A percentile compares a stretch with the other conserved stretches of the same genome.
Evolutionary conservation across 139 green algal species (phyloP).

Genomic region (Picochlorum sp.): DNA sequence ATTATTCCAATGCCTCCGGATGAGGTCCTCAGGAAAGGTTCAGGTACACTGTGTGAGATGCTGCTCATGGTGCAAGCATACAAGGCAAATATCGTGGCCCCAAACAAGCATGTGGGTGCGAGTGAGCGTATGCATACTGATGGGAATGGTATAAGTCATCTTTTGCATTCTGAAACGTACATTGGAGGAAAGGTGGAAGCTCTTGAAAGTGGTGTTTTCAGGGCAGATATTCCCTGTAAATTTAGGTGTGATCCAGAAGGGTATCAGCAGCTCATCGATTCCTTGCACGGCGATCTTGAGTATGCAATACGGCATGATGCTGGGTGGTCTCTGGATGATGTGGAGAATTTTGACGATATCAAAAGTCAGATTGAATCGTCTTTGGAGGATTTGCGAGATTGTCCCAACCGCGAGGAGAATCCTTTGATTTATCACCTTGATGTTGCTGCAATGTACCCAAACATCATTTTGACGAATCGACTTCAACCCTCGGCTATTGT

Average conservation of each 20-base stretch:
- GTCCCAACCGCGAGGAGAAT: slow-evolving; percentile 68
- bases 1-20: slow-evolving; percentile 97
- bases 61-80: slow-evolving; percentile 91
- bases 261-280: slow-evolving; percentile 83
- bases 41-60: slow-evolving; percentile 92
- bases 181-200: slow-evolving; percentile 92
- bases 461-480: slow-evolving; percentile 98
- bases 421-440: slow-evolving; percentile 98
- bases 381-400: slow-evolving; percentile 71
- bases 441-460: slow-evolving; percentile 98
- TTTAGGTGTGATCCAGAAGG: slow-evolving; percentile 71
- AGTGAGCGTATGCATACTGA: slow-evolving; percentile 60
- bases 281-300: slow-evolving; percentile 80
- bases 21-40: slow-evolving; percentile 93
- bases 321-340: slow-evolving; percentile 39
- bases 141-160: slow-evolving; percentile 30
- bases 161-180: slow-evolving; percentile 97
- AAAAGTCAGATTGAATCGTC: slow-evolving; percentile 38
- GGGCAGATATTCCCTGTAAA: slow-evolving; percentile 79
- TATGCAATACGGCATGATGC: slow-evolving; percentile 67
- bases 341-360: slow-evolving; percentile 65
- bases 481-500: slow-evolving; percentile 75
- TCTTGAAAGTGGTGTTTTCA: slow-evolving; percentile 78
- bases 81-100: slow-evolving; percentile 74
- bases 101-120: slow-evolving; percentile 87